Conservation (phyloP, 2,329 filamentous ascomycete species). For the Raffaelea deltoideospora region DNA sequence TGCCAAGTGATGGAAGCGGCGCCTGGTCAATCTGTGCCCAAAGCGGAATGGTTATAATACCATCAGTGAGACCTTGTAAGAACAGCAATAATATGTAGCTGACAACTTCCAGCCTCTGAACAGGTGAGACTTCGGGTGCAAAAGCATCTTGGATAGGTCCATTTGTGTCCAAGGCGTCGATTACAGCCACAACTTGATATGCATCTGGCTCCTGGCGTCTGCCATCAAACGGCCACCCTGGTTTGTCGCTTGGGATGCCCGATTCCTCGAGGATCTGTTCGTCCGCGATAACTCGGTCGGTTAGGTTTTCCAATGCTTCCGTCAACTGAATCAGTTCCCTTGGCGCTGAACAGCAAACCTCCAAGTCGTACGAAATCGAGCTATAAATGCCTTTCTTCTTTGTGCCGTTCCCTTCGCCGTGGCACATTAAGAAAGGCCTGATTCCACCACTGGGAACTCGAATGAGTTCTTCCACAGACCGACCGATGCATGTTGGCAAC, state of each 20-base stretch:
- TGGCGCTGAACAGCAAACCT: conserved; percentile 64
- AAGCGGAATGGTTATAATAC: conserved; percentile 54
- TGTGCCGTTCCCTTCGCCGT: too few species aligned
- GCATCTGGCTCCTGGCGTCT: neutral
- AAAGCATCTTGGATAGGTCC: conserved; percentile 45
- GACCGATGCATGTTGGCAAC: conserved; percentile 69
- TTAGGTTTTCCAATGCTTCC: conserved; percentile 51
- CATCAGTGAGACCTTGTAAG: conserved; percentile 59
- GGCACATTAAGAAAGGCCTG: conserved; percentile 37
- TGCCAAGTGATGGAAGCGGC: conserved; percentile 10
- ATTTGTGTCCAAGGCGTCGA: conserved; percentile 63
- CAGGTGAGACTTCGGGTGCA: conserved; percentile 42
- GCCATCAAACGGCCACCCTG: conserved; percentile 43
- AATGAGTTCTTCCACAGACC: conserved; percentile 78
- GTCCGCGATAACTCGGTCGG: conserved; percentile 42
- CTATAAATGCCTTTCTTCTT: too few species aligned
- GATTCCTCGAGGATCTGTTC: conserved; percentile 44
- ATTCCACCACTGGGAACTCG: conserved; percentile 72
- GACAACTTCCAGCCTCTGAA: conserved; percentile 60
- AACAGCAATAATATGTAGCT: conserved; percentile 60
- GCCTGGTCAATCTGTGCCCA: conserved; percentile 56
- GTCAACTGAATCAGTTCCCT: conserved; percentile 82
- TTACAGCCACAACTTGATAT: conserved; percentile 15
- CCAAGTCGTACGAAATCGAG: conserved; percentile 38
- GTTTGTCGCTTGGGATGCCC: conserved; percentile 31